Percentiles rank a stretch among this genome's conserved stretches.
phyloP scores from a whole-genome alignment of 441 rosid species.

The Populus trichocarpa region DNA sequence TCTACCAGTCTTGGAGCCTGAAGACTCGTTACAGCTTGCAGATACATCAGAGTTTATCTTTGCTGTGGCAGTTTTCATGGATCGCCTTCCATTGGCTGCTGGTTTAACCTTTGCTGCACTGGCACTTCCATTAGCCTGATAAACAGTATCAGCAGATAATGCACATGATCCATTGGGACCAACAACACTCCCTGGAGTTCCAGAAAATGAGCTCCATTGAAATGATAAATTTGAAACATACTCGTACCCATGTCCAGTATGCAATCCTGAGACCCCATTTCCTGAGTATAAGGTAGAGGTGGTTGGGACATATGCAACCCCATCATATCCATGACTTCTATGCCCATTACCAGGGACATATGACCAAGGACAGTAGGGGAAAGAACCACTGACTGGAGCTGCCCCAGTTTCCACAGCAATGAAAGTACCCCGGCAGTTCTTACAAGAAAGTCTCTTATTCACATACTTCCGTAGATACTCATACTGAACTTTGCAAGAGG shows the following conservation, averaged over 20 bases:
- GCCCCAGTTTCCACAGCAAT: conserved; percentile 93
- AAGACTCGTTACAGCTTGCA: conserved; percentile 31
- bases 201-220: conserved; percentile 69
- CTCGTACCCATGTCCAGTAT: conserved; percentile 77
- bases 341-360: conserved; percentile 62
- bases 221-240: conserved; percentile 68
- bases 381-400: conserved; percentile 82
- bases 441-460: conserved; percentile 95
- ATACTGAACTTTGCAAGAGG: conserved; percentile 97
- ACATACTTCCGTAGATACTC: conserved; percentile 96
- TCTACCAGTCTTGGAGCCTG: conserved; percentile 42
- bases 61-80: conserved; percentile 31
- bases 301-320: conserved; percentile 64
- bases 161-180: conserved; percentile 53
- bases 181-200: conserved; percentile 53
- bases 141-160: conserved; percentile 42
- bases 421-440: conserved; percentile 96
- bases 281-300: conserved; percentile 50
- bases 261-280: conserved; percentile 60
- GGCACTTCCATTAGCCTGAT: conserved; percentile 56
- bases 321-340: conserved; percentile 73
- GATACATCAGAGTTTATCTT: conserved; percentile 30
- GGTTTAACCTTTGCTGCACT: conserved; percentile 38
- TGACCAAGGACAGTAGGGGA: conserved; percentile 74
- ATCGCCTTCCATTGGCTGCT: conserved; percentile 47